These are phyloP conservation scores for Acanthamoeba lenticulata DNA, from an alignment of 208 protist species.

Conservation along the genomic window DNA sequence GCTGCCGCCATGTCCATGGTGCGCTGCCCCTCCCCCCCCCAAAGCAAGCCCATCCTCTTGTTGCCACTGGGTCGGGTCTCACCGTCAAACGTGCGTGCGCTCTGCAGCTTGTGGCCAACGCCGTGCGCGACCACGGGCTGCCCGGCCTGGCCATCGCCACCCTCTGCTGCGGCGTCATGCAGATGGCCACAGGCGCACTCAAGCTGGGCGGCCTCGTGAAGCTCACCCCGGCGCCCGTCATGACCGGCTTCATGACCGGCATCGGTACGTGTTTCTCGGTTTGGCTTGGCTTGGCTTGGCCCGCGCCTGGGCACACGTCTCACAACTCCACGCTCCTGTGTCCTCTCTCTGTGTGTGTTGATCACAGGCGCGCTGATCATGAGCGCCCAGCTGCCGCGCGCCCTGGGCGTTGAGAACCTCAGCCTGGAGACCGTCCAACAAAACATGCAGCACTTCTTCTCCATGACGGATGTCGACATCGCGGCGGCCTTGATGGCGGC, in stretches of 20 bases:
- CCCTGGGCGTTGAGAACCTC: not conserved
- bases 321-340: not conserved
- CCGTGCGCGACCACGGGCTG: not conserved
- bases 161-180: not conserved
- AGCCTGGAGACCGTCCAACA: not conserved
- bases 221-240: not conserved
- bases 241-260: conserved; percentile 14
- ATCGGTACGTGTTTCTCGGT: not conserved
- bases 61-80: not conserved
- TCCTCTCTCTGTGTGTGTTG: not conserved
- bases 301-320: too few species aligned
- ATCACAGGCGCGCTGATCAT: not conserved
- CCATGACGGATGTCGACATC: not conserved
- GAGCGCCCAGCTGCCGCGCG: not conserved
- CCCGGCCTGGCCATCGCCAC: not conserved
- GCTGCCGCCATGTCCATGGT: conserved; percentile 7
- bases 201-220: conserved; percentile 20
- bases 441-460: not conserved
- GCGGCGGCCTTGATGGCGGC: not conserved
- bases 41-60: not conserved
- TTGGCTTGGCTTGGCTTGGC: too few species aligned
- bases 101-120: not conserved
- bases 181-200: not conserved
- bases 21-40: not conserved
- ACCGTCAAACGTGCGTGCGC: not conserved